A percentile compares a stretch with the other conserved stretches of the same genome.
phyloP scores from a whole-genome alignment of 2,329 filamentous ascomycete genomes.

The Fusarium sp. region DNA sequence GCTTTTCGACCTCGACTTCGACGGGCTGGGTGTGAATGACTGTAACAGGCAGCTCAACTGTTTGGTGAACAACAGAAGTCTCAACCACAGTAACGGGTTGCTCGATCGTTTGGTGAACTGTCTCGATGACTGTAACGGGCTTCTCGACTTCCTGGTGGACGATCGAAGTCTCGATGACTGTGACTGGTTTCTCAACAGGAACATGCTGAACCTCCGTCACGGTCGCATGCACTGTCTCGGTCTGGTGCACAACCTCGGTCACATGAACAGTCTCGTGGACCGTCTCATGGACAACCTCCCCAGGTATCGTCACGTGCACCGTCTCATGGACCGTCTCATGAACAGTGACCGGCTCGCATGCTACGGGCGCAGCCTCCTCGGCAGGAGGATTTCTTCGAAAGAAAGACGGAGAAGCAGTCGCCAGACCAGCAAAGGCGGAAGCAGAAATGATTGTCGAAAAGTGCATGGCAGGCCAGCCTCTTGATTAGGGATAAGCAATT shows the following conservation, averaged over 20 bases:
- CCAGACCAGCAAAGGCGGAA: conserved; percentile 17
- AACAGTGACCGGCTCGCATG: conserved; percentile 22
- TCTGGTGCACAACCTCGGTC: neutral
- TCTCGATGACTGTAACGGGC: conserved; percentile 13
- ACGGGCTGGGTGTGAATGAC: conserved; percentile 2
- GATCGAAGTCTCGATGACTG: neutral
- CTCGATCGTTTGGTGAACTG: conserved; percentile 12
- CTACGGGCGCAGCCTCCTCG: conserved; percentile 7
- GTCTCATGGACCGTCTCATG: conserved; percentile 13
- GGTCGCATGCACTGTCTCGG: neutral
- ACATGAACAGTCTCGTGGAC: conserved; percentile 3
- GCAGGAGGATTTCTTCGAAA: conserved; percentile 19
- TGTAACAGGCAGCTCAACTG: conserved; percentile 5
- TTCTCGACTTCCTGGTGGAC: conserved; percentile 18
- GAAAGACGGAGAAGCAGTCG: conserved; percentile 20
- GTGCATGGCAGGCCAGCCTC: conserved; percentile 12
- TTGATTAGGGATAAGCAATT: neutral
- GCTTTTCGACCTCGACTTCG: conserved; percentile 16
- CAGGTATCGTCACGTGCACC: conserved; percentile 8
- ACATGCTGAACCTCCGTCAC: conserved; percentile 15
- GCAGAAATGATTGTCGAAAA: conserved; percentile 15
- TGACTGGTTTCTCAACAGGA: neutral
- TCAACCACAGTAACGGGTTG: neutral
- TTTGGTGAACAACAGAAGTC: conserved; percentile 19
- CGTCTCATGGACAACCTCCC: conserved; percentile 9